Base-by-base conservation (phyloP, 2,329 filamentous ascomycete species). In the Davidsoniella virescens region DNA sequence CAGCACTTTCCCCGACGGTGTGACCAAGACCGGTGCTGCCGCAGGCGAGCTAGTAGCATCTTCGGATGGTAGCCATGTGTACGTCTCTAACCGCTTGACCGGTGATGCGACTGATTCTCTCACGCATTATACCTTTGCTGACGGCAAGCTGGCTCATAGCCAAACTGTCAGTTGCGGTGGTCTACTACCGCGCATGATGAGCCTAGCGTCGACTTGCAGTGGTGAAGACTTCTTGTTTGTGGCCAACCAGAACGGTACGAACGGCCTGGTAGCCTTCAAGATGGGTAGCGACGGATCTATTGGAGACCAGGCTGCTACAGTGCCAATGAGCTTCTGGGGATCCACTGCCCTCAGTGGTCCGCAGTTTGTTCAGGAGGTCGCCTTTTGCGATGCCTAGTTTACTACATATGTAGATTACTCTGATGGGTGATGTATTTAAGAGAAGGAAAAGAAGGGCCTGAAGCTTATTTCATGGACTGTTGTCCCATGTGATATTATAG, bases 51-150 rank as follows among this genome's bases (percentile, higher is more conserved):
- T 75, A 38, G 59, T 64, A 52, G 57, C 73, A 33, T 60, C 65
- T 7, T 57, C 58, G 23, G 66, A 69, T 60, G 63, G 62, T 58
- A 59, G 59, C 55, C 62, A 72, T 59, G 56, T 74, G 16, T 74
- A 74, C 59, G 64, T 73, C 48, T 70, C 70, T 37, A 75, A 75
- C 64, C 69, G 72, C 3, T 55, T 72, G 23, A 68, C 64, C 1
- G 70, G 68, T 49, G 64, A 65, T 36, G 56, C 55, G 2, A 66
- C 65, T 7, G 72, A 75, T 61, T 68, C 61, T 56, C 66, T 75
- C 56, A 64, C 69, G 5, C 67, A 68, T 59, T 72, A 74, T 58
- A 59, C 59, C 56, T 55, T 67, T 40, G 58, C 61, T 45, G 50
- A 53, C 26, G 47, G 54, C 29, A 59, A 53, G 7, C 62, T 70